Evolutionary conservation across 148 eudicot species (phyloP).

Genomic region (Polygonum aviculare): DNA sequence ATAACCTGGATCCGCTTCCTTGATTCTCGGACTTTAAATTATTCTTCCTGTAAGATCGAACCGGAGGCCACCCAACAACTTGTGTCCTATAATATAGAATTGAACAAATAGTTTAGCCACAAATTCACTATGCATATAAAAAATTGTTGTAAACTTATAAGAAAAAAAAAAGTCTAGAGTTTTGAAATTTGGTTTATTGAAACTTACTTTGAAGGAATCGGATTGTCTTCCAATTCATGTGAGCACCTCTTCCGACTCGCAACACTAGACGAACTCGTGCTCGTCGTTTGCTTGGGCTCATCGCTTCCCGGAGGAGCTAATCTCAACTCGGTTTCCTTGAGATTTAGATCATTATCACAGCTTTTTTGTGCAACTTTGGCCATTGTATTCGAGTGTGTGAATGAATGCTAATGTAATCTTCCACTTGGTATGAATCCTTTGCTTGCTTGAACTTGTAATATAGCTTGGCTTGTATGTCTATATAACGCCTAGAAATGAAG

Average conservation of each 20-base stretch:
- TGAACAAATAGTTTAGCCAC: not conserved
- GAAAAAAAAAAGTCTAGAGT: not conserved
- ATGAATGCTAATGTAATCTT: too few species aligned
- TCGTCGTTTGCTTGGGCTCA: slow-evolving; percentile 7
- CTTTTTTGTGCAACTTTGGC: not conserved
- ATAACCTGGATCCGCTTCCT: slow-evolving; percentile 4
- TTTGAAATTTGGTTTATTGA: not conserved
- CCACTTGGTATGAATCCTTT: not conserved
- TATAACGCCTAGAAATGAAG: not conserved
- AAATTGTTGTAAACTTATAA: not conserved
- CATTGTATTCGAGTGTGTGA: not conserved
- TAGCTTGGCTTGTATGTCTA: not conserved
- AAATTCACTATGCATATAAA: not conserved
- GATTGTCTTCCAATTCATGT: slow-evolving; percentile 4
- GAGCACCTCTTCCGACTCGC: slow-evolving; percentile 22
- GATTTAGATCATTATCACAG: slow-evolving; percentile 12
- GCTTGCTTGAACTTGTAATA: not conserved
- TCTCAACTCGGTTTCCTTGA: slow-evolving; percentile 58
- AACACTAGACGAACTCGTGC: not conserved
- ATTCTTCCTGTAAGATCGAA: slow-evolving; percentile 28
- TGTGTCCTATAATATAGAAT: slow-evolving; percentile 19
- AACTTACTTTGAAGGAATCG: slow-evolving; percentile 22
- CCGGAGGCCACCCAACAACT: slow-evolving; percentile 43
- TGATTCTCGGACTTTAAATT: slow-evolving; percentile 12
- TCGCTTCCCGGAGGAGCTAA: slow-evolving; percentile 53